A percentile compares a stretch with the other conserved stretches of the same genome.
Evolutionary conservation across 2,329 filamentous ascomycete species (phyloP).

Genomic region (Nakataea oryzae): DNA sequence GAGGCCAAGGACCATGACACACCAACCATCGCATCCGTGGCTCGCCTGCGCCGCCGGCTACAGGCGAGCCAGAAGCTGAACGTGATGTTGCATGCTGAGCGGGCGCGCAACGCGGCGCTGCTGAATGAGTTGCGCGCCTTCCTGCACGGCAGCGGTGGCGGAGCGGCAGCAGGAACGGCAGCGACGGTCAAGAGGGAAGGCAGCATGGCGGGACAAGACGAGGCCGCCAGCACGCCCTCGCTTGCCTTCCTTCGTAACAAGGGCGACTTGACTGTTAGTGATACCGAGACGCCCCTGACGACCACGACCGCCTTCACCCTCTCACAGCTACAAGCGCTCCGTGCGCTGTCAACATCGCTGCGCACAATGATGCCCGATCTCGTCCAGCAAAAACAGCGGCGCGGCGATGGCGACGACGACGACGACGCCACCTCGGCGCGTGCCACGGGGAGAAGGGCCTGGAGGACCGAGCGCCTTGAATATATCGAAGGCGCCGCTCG

Average conservation of each 20-base stretch:
- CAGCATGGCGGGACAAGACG: neutral
- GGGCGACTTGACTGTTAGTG: constrained; percentile 38
- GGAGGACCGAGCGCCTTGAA: constrained; percentile 60
- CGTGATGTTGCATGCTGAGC: constrained; percentile 57
- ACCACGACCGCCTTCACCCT: constrained; percentile 71
- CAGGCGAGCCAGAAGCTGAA: constrained; percentile 73
- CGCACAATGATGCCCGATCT: constrained; percentile 58
- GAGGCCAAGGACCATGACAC: constrained; percentile 13
- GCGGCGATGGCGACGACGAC: constrained; percentile 10
- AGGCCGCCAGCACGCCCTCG: constrained; percentile 13
- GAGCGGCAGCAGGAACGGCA: too few relatives aligned
- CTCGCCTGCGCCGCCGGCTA: constrained; percentile 60
- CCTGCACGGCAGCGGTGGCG: constrained; percentile 12
- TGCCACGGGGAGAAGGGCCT: constrained; percentile 35
- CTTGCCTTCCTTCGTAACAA: constrained; percentile 50
- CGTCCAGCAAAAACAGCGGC: constrained; percentile 16
- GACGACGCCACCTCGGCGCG: constrained; percentile 6
- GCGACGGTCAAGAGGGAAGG: constrained; percentile 15
- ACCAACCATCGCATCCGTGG: constrained; percentile 58
- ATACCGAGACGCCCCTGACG: constrained; percentile 45
- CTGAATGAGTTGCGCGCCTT: constrained; percentile 48
- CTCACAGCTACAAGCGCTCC: constrained; percentile 72
- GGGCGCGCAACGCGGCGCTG: constrained; percentile 59
- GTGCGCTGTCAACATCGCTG: constrained; percentile 51
- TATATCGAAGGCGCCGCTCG: constrained; percentile 78